phyloP scores from a whole-genome alignment of 768 basidiomycete genomes.

The Termitomyces sp. region DNA sequence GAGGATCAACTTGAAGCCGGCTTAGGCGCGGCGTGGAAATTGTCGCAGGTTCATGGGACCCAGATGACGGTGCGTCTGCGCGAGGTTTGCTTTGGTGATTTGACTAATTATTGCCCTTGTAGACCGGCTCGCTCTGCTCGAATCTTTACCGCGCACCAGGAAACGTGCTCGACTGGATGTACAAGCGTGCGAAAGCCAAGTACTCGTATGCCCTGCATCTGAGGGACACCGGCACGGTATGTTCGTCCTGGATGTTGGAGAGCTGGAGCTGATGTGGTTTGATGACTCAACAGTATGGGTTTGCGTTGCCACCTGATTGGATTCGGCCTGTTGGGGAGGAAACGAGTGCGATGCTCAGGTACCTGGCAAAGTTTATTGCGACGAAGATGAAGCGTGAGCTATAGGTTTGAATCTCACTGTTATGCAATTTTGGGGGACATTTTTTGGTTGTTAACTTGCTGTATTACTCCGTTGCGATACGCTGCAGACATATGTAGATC shows the following conservation, averaged over 20 bases:
- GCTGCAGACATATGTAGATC: neutral
- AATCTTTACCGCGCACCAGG: conserved; percentile 50
- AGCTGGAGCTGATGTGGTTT: neutral
- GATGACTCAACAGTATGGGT: conserved; percentile 56
- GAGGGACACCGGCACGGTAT: conserved; percentile 65
- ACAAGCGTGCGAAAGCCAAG: conserved; percentile 49
- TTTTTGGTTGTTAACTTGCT: neutral
- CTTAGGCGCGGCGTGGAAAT: conserved; percentile 51
- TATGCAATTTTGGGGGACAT: neutral
- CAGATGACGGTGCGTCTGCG: conserved; percentile 36
- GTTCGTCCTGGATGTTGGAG: conserved; percentile 18
- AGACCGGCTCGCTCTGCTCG: conserved; percentile 44
- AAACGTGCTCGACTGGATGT: conserved; percentile 66
- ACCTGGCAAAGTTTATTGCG: conserved; percentile 63
- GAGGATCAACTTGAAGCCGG: conserved; percentile 69
- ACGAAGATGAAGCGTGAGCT: conserved; percentile 29
- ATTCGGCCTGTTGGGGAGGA: conserved; percentile 82
- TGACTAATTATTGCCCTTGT: neutral
- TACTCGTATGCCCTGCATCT: conserved; percentile 63
- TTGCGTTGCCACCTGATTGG: conserved; percentile 63
- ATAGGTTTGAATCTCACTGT: too few species aligned
- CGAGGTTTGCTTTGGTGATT: neutral
- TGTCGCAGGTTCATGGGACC: conserved; percentile 45
- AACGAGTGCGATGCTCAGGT: conserved; percentile 57
- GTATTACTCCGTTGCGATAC: neutral